phyloP scores from a whole-genome alignment of 768 basidiomycete species.

The Phylloporus scabripes region DNA sequence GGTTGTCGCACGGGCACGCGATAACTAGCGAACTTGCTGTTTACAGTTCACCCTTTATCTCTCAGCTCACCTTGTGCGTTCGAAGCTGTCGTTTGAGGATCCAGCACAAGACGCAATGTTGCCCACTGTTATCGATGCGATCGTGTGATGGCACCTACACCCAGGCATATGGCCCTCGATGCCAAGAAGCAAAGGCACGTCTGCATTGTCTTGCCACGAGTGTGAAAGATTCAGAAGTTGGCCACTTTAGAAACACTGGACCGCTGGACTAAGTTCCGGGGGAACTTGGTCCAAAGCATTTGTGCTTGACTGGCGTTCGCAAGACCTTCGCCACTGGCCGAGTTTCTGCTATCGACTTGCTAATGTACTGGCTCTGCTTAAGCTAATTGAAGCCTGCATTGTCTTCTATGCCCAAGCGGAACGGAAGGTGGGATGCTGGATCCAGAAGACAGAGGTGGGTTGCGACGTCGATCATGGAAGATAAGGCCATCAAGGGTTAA shows the following conservation, averaged over 20 bases:
- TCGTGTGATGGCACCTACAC: constrained; percentile 14
- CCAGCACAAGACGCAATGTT: constrained; percentile 29
- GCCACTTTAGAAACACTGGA: too few relatives aligned
- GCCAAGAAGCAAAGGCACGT: too few relatives aligned
- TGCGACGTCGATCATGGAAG: too few relatives aligned
- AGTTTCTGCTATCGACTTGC: constrained; percentile 52
- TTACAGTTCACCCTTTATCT: constrained; percentile 49
- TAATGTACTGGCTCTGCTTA: constrained; percentile 33
- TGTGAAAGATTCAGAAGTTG: too few relatives aligned
- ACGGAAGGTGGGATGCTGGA: background rate
- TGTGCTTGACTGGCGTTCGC: too few relatives aligned
- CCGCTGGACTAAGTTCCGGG: too few relatives aligned
- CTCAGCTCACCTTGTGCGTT: constrained; percentile 39
- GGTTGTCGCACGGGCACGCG: constrained; percentile 62
- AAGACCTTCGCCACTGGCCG: constrained; percentile 49
- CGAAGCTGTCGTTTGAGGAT: constrained; percentile 26
- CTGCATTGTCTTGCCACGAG: too few relatives aligned
- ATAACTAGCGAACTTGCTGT: constrained; percentile 50
- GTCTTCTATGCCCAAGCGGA: constrained; percentile 20
- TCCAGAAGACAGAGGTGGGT: background rate
- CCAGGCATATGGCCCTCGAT: too few relatives aligned
- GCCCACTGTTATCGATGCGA: constrained; percentile 49
- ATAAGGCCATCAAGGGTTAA: too few relatives aligned
- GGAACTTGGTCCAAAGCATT: too few relatives aligned
- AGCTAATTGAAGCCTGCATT: constrained; percentile 32